phyloP scores from a whole-genome alignment of 1,284 basidiomycete genomes.

The Heterobasidion irregulare region DNA sequence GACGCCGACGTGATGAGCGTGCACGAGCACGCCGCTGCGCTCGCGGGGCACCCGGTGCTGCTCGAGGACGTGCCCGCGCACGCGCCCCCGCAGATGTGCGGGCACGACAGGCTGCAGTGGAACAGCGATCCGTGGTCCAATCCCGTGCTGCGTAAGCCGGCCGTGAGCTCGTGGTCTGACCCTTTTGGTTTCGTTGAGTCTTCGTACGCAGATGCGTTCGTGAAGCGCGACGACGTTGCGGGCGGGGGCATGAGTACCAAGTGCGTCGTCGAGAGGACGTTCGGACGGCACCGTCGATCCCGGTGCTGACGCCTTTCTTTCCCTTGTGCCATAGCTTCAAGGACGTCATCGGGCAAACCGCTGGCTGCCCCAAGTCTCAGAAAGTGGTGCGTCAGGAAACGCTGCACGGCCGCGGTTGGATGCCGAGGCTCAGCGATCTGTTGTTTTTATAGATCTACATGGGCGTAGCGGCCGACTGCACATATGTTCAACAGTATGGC shows the following conservation, averaged over 20 bases:
- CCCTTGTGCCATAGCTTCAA: constrained; percentile 42
- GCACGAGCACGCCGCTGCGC: constrained; percentile 36
- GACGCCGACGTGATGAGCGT: constrained; percentile 55
- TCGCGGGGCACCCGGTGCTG: constrained; percentile 5
- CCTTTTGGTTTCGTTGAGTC: constrained; percentile 26
- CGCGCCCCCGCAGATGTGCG: constrained; percentile 37
- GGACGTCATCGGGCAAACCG: constrained; percentile 53
- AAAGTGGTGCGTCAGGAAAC: constrained; percentile 51
- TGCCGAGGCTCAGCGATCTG: background rate
- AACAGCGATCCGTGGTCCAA: constrained; percentile 56
- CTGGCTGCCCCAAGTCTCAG: constrained; percentile 70
- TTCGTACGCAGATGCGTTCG: constrained; percentile 17
- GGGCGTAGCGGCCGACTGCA: constrained; percentile 87
- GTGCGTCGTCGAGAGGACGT: constrained; percentile 25
- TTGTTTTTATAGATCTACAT: constrained; percentile 46
- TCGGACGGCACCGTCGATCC: background rate
- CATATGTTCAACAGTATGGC: constrained; percentile 60
- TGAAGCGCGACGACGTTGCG: constrained; percentile 49
- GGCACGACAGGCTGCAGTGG: constrained; percentile 61
- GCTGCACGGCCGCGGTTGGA: background rate
- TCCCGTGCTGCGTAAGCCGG: constrained; percentile 34
- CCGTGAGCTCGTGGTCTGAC: constrained; percentile 31
- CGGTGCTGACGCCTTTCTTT: too few relatives aligned
- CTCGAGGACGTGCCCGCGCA: constrained; percentile 9
- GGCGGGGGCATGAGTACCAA: constrained; percentile 43